A percentile compares a stretch with the other conserved stretches of the same genome.
phyloP scores from a whole-genome alignment of 176 grass and related monocot genomes.

The Hyparrhenia diplandra region DNA sequence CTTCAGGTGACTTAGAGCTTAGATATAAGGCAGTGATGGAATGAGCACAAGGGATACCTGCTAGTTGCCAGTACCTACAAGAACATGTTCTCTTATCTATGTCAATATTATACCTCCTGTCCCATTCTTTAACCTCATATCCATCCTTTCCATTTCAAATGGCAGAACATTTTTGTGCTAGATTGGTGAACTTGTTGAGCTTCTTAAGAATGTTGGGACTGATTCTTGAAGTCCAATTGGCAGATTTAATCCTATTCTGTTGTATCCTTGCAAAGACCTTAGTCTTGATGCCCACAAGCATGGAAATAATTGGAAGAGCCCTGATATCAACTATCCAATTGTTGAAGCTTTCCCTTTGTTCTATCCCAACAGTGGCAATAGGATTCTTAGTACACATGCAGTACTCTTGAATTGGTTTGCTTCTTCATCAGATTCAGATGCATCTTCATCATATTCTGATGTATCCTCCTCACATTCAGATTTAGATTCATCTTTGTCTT shows the following conservation, averaged over 20 bases:
- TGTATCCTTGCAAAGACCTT: background rate
- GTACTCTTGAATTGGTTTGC: background rate
- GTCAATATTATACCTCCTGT: background rate
- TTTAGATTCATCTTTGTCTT: too few relatives aligned
- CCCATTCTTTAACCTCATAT: background rate
- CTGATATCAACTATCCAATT: background rate
- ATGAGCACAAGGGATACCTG: background rate
- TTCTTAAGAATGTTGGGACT: background rate
- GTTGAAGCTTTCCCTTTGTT: background rate
- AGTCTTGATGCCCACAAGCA: background rate
- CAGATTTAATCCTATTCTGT: background rate
- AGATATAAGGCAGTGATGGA: background rate
- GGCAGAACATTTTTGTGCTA: background rate
- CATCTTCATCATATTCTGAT: background rate
- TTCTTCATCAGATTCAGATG: background rate
- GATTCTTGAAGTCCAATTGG: background rate
- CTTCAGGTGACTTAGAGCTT: background rate
- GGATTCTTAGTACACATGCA: background rate
- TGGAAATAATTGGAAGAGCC: background rate
- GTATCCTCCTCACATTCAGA: too few relatives aligned
- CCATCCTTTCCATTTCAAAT: background rate
- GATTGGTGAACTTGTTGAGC: background rate
- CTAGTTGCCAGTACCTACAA: background rate
- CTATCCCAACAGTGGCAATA: too few relatives aligned
- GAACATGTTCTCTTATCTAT: background rate